phyloP scores from a whole-genome alignment of 148 eudicot genomes.

The Spergularia marina region DNA sequence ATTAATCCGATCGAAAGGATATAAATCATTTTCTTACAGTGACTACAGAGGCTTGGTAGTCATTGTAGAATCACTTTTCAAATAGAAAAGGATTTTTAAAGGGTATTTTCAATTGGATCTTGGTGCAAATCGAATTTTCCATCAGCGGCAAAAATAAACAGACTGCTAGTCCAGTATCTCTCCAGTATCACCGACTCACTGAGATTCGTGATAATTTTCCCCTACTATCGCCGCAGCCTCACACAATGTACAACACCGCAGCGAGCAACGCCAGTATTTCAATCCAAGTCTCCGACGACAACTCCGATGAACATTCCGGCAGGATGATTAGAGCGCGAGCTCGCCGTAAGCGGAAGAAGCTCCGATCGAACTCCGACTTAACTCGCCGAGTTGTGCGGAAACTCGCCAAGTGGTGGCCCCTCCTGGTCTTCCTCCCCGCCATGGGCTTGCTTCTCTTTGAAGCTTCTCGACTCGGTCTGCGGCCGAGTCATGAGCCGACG shows the following conservation, averaged over 20 bases:
- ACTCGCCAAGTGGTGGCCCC: slow-evolving; percentile 59
- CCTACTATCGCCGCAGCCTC: too few relatives aligned
- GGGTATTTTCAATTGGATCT: too few relatives aligned
- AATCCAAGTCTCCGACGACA: slow-evolving; percentile 55
- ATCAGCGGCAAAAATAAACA: too few relatives aligned
- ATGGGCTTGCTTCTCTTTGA: slow-evolving; percentile 54
- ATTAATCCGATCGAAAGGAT: too few relatives aligned
- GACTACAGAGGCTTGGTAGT: too few relatives aligned
- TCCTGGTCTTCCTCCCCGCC: slow-evolving; percentile 51
- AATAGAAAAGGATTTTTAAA: too few relatives aligned
- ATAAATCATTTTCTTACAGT: too few relatives aligned
- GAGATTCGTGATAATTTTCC: background rate
- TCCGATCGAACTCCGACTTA: slow-evolving; percentile 31
- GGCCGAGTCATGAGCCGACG: slow-evolving; percentile 6
- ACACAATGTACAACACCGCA: slow-evolving; percentile 29
- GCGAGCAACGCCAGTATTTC: slow-evolving; percentile 34
- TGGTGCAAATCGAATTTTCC: too few relatives aligned
- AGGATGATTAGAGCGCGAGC: slow-evolving; percentile 28
- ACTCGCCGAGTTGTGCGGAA: slow-evolving; percentile 20
- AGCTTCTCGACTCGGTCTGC: slow-evolving; percentile 44
- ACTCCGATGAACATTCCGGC: slow-evolving; percentile 40
- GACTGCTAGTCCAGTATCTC: too few relatives aligned
- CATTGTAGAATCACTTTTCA: too few relatives aligned
- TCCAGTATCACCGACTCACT: too few relatives aligned
- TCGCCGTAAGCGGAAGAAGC: slow-evolving; percentile 57